phyloP scores from a whole-genome alignment of 257 asterid genomes.

The Avicennia marina region DNA sequence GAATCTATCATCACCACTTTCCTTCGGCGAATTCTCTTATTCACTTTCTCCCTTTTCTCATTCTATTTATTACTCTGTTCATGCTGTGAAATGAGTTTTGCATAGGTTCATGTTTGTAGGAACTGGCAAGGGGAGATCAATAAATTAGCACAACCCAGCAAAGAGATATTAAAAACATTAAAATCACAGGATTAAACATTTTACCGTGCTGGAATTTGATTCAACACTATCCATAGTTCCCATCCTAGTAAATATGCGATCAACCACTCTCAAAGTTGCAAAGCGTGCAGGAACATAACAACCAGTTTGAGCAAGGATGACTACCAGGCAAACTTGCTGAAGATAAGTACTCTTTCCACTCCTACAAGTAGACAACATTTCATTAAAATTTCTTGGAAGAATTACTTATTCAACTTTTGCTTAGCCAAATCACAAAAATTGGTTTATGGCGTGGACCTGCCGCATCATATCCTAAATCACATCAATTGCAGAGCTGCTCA shows the following conservation, averaged over 20 bases:
- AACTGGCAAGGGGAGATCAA: not conserved
- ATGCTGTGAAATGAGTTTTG: not conserved
- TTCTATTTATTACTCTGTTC: not conserved
- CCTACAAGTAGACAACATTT: conserved; percentile 43
- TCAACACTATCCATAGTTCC: conserved; percentile 88
- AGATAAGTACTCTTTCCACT: conserved; percentile 98
- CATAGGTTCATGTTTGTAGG: conserved; percentile 4
- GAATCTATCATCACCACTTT: not conserved
- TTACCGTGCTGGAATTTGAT: conserved; percentile 96
- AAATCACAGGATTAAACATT: conserved; percentile 3
- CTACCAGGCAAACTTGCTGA: conserved; percentile 84
- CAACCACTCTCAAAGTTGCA: conserved; percentile 81
- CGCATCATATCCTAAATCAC: conserved; percentile 7
- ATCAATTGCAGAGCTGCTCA: conserved; percentile 9
- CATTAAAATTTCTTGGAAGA: conserved; percentile 10
- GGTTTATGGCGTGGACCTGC: conserved; percentile 13
- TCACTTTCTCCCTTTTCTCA: not conserved
- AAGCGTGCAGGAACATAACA: conserved; percentile 94
- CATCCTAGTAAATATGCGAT: conserved; percentile 97
- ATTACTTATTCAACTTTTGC: conserved; percentile 11
- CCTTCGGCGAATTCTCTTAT: not conserved
- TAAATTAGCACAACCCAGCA: not conserved
- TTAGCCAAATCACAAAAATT: conserved; percentile 13
- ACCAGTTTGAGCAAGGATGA: conserved; percentile 97
- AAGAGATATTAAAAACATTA: conserved; percentile 9